These are phyloP conservation scores for Olyra latifolia DNA, from an alignment of 176 grass and related monocot species.

Conservation along the genomic window DNA sequence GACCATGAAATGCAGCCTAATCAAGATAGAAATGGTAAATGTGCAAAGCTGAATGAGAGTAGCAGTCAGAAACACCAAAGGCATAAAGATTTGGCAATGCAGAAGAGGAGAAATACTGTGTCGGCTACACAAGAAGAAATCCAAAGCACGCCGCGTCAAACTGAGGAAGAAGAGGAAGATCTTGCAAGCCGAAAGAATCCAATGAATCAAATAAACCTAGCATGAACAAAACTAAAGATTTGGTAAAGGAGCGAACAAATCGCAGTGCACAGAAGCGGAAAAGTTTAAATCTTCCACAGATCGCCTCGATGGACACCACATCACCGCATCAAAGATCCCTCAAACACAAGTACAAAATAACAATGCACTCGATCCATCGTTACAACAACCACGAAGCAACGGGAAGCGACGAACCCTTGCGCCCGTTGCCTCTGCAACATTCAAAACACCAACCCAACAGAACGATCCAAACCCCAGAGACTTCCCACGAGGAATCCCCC, in stretches of 20 bases:
- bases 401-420: not conserved
- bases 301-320: not conserved
- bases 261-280: not conserved
- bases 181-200: not conserved
- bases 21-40: not conserved
- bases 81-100: not conserved
- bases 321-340: not conserved
- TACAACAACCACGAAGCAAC: not conserved
- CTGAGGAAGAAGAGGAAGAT: not conserved
- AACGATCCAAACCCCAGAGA: not conserved
- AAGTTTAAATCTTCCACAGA: not conserved
- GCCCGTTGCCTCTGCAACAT: not conserved
- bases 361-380: not conserved
- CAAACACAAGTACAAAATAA: not conserved
- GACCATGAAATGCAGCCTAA: constrained; percentile 4
- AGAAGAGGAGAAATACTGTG: not conserved
- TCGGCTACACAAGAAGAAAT: not conserved
- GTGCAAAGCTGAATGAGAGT: not conserved
- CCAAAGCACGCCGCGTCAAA: not conserved
- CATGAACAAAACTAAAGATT: not conserved
- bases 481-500: not conserved
- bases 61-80: not conserved
- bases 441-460: no score
- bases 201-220: no score
- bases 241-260: not conserved